Evolutionary conservation across 2,329 filamentous ascomycete genomes (phyloP).

Genomic region (Trichoderma breve): DNA sequence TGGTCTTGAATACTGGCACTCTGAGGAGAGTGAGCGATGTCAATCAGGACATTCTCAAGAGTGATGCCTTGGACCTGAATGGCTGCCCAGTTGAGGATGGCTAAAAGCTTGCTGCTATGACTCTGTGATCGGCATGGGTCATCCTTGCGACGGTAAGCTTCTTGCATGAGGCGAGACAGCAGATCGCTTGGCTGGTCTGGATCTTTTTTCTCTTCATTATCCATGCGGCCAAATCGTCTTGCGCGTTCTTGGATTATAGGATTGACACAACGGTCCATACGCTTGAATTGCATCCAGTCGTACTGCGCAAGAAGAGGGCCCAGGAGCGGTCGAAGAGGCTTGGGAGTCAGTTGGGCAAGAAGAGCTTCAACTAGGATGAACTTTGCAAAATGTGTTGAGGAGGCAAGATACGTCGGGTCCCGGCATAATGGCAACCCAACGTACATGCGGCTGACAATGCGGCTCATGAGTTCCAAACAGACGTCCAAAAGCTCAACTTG

Average conservation of each 20-base stretch:
- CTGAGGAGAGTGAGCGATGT: background rate
- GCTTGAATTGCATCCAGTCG: constrained; percentile 8
- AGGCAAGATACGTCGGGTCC: background rate
- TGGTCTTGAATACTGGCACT: background rate
- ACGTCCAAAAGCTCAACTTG: constrained; percentile 1
- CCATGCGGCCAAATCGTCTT: background rate
- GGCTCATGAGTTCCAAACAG: background rate
- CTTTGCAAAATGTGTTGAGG: constrained; percentile 1
- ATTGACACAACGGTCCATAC: constrained; percentile 2
- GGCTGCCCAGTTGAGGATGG: constrained; percentile 7
- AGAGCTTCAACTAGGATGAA: constrained; percentile 2
- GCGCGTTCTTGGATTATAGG: background rate
- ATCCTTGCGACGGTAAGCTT: background rate
- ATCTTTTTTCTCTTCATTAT: background rate
- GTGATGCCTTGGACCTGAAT: constrained; percentile 10
- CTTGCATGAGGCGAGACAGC: constrained; percentile 1
- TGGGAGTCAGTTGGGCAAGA: background rate
- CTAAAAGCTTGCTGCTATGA: background rate
- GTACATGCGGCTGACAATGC: constrained; percentile 1
- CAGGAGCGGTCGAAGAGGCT: background rate
- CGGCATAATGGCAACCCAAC: background rate
- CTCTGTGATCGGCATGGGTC: background rate
- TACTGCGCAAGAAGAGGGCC: background rate
- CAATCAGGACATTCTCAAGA: background rate
- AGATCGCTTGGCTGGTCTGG: background rate